A percentile compares a stretch with the other conserved stretches of the same genome.
Conservation (phyloP, 2,329 filamentous ascomycete genomes). For the Paracorniculantispora psalliotae region DNA sequence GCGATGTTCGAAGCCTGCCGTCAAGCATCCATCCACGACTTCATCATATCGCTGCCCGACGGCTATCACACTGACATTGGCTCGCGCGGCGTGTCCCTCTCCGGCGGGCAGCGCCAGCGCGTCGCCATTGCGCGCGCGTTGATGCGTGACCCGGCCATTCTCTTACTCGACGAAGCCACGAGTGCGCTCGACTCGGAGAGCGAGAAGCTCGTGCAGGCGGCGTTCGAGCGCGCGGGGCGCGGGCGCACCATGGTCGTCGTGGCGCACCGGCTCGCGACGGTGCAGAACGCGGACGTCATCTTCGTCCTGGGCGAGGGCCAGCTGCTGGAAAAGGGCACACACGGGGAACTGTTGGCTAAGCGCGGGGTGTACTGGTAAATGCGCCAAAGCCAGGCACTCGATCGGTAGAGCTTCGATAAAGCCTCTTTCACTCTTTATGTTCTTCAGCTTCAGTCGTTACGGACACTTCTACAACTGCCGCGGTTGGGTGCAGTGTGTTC, state of each 20-base stretch:
- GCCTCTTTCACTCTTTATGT: too few relatives aligned
- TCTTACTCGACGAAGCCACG: slow-evolving; percentile 70
- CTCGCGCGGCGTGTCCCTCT: slow-evolving; percentile 60
- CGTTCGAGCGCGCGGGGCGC: slow-evolving; percentile 59
- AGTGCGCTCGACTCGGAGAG: slow-evolving; percentile 62
- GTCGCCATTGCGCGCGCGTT: slow-evolving; percentile 66
- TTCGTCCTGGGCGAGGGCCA: slow-evolving; percentile 67
- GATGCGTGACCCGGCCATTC: slow-evolving; percentile 57
- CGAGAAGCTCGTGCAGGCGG: slow-evolving; percentile 58
- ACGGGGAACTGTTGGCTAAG: slow-evolving; percentile 45
- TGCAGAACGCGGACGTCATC: slow-evolving; percentile 75
- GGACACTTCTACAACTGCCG: too few relatives aligned
- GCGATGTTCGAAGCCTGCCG: slow-evolving; percentile 48
- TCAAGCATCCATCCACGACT: slow-evolving; percentile 66
- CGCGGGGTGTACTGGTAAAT: slow-evolving; percentile 54
- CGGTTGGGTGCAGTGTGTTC: too few relatives aligned
- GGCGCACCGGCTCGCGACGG: slow-evolving; percentile 70
- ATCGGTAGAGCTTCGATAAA: too few relatives aligned
- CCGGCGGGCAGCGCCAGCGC: slow-evolving; percentile 69
- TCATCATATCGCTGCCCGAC: slow-evolving; percentile 61
- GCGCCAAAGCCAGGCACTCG: slow-evolving; percentile 57
- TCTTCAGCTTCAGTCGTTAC: too few relatives aligned
- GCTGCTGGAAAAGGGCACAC: slow-evolving; percentile 50
- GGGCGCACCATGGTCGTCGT: slow-evolving; percentile 68
- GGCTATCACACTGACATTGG: slow-evolving; percentile 66